Percentiles rank a stretch among this genome's conserved stretches.
Conservation (phyloP, 495 filamentous ascomycete genomes). For the Tuber indicum region DNA sequence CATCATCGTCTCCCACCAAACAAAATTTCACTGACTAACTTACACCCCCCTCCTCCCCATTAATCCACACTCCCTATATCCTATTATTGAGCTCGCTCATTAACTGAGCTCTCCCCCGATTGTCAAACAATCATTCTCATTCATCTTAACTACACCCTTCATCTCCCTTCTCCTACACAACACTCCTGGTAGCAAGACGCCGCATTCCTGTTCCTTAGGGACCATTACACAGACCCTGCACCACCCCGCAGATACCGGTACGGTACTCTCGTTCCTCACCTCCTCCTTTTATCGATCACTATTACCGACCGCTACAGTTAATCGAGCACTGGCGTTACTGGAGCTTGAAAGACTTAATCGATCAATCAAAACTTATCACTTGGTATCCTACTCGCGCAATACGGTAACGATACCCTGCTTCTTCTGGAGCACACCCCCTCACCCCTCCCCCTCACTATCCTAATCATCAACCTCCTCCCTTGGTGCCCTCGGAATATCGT, state of each 20-base stretch:
- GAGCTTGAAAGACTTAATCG: not conserved
- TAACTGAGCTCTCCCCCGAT: not conserved
- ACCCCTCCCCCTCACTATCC: not conserved
- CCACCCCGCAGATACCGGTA: not conserved
- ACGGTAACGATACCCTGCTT: not conserved
- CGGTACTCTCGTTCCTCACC: not conserved
- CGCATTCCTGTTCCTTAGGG: not conserved
- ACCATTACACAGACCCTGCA: not conserved
- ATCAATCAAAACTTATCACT: not conserved
- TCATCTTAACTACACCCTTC: not conserved
- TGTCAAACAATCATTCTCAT: not conserved
- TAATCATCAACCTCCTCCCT: not conserved
- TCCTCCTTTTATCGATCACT: not conserved
- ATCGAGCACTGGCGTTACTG: not conserved
- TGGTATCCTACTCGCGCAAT: not conserved
- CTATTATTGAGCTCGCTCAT: not conserved
- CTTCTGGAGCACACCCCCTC: slow-evolving; percentile 4
- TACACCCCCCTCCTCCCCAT: not conserved
- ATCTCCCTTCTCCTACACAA: not conserved
- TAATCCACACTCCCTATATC: not conserved
- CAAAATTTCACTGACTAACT: not conserved
- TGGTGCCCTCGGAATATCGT: not conserved
- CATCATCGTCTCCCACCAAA: not conserved
- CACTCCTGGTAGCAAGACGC: not conserved
- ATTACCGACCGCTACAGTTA: not conserved